phyloP scores from a whole-genome alignment of 176 grass and related monocot species.

The Elymus sibiricus region DNA sequence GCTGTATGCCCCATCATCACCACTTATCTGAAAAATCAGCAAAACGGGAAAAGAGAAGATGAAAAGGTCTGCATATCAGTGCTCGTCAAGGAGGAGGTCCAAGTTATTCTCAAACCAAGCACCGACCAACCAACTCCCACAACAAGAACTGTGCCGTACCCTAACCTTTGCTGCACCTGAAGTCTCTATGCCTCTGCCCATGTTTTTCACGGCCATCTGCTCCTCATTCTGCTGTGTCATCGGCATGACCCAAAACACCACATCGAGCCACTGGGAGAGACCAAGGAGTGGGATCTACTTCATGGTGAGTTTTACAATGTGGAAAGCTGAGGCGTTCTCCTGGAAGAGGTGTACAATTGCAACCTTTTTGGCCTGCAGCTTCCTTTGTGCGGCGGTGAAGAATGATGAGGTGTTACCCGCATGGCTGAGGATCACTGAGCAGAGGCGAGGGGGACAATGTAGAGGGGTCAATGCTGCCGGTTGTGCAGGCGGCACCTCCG shows the following conservation, averaged over 20 bases:
- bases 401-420: not conserved
- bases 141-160: not conserved
- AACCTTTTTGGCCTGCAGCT: not conserved
- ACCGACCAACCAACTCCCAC: not conserved
- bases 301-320: not conserved
- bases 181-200: not conserved
- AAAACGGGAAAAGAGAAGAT: not conserved
- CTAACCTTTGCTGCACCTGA: not conserved
- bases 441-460: not conserved
- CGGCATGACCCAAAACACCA: not conserved
- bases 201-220: not conserved
- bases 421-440: not conserved
- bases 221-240: not conserved
- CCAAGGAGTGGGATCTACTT: not conserved
- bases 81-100: not conserved
- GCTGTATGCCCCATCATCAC: not conserved
- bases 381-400: not conserved
- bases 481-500: not conserved
- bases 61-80: not conserved
- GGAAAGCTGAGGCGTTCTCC: not conserved
- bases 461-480: not conserved
- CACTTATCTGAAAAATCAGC: not conserved
- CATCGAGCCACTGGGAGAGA: not conserved
- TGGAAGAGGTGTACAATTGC: not conserved
- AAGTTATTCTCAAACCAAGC: not conserved